Evolutionary conservation across 2,329 filamentous ascomycete genomes (phyloP).

Genomic region (Cryphonectria nitschkei): DNA sequence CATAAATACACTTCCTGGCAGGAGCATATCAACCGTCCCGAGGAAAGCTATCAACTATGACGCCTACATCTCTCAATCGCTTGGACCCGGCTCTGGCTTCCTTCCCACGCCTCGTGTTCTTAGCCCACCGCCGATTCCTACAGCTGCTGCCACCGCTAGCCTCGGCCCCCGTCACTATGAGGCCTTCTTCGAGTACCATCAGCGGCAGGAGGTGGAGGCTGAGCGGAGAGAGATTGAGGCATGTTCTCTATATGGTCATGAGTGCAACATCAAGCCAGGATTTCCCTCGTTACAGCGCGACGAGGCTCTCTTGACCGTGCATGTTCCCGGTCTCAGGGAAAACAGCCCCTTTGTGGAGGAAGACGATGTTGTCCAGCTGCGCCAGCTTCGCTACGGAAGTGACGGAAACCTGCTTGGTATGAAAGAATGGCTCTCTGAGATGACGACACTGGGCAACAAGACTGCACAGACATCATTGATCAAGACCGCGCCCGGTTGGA

Average conservation of each 20-base stretch:
- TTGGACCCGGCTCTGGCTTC: conserved; percentile 20
- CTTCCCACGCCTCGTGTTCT: conserved; percentile 14
- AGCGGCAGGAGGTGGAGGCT: conserved; percentile 26
- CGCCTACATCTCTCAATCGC: conserved; percentile 15
- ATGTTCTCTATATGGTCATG: conserved; percentile 31
- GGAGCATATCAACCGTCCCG: conserved; percentile 16
- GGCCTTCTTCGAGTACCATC: conserved; percentile 28
- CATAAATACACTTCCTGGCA: conserved; percentile 29
- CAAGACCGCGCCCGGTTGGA: conserved; percentile 28
- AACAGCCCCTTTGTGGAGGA: conserved; percentile 32
- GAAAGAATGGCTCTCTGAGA: conserved; percentile 18
- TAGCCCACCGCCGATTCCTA: background rate
- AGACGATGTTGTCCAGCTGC: conserved; percentile 32
- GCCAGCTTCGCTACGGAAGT: conserved; percentile 28
- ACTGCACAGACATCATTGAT: background rate
- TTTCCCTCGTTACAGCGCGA: background rate
- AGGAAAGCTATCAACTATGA: conserved; percentile 24
- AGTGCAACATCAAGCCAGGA: conserved; percentile 18
- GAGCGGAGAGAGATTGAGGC: conserved; percentile 29
- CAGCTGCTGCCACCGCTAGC: background rate
- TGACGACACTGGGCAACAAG: background rate
- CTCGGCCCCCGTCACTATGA: conserved; percentile 27
- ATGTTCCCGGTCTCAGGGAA: conserved; percentile 34
- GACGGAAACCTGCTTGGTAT: conserved; percentile 17
- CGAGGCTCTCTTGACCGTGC: conserved; percentile 22